These are phyloP conservation scores for Begonia masoniana DNA, from an alignment of 306 rosid genomes.

Conservation along the genomic window DNA sequence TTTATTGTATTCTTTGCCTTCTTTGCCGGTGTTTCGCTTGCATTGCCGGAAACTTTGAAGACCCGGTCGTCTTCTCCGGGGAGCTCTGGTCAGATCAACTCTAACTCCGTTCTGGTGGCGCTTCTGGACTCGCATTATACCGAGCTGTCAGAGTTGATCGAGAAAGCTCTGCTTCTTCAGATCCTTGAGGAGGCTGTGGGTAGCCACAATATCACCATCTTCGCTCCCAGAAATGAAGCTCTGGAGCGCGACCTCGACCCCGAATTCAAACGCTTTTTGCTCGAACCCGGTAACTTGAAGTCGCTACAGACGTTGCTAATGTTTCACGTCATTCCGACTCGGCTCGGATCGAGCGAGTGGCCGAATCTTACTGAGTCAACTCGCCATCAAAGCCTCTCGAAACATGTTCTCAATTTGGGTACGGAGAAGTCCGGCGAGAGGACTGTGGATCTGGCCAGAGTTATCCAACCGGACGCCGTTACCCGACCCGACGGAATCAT, in stretches of 20 bases:
- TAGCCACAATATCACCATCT: conserved; percentile 14
- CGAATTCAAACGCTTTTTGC: conserved; percentile 18
- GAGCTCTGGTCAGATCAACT: conserved; percentile 13
- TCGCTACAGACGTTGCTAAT: conserved; percentile 15
- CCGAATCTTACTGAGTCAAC: conserved; percentile 7
- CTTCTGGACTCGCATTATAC: conserved; percentile 21
- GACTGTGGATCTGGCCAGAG: conserved; percentile 13
- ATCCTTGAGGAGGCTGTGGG: conserved; percentile 15
- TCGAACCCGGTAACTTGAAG: conserved; percentile 15
- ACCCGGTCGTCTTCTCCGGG: conserved; percentile 4
- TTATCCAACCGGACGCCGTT: conserved; percentile 14
- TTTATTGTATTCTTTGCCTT: neutral
- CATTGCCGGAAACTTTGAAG: conserved; percentile 6
- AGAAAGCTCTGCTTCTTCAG: conserved; percentile 16
- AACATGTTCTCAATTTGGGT: conserved; percentile 5
- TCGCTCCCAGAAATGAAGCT: conserved; percentile 21
- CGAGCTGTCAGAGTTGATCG: conserved; percentile 18
- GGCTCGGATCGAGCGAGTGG: conserved; percentile 12
- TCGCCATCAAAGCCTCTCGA: conserved; percentile 5
- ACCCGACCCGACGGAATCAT: conserved; percentile 17
- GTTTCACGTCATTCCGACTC: conserved; percentile 17
- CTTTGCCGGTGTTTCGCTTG: neutral
- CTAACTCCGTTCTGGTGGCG: conserved; percentile 20
- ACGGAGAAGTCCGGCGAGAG: conserved; percentile 10
- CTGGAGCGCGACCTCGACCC: conserved; percentile 22